Percentiles rank a stretch among this genome's conserved stretches.
Conservation (phyloP, 306 rosid genomes). For the Aeschynomene evenia region DNA sequence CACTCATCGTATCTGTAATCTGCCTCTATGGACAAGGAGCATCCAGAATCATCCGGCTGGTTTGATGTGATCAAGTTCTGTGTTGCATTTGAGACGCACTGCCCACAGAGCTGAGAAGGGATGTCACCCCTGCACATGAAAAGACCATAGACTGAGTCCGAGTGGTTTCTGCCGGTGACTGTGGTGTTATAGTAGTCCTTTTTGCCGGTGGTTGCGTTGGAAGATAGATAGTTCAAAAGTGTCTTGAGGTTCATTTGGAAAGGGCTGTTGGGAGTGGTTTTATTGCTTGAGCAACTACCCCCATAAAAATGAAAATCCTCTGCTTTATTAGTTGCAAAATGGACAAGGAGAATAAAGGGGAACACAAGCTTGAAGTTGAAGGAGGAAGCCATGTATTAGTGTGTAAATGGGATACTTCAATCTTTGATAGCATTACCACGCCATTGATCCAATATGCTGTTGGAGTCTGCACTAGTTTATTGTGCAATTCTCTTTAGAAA, state of each 20-base stretch:
- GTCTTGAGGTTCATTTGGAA: constrained; percentile 28
- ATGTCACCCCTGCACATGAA: background rate
- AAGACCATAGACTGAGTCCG: background rate
- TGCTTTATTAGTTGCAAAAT: background rate
- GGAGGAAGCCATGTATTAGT: background rate
- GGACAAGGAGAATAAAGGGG: background rate
- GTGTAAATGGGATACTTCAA: background rate
- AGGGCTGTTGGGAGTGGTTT: constrained; percentile 15
- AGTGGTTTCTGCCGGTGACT: constrained; percentile 12
- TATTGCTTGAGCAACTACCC: background rate
- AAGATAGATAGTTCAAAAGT: constrained; percentile 29
- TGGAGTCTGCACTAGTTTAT: background rate
- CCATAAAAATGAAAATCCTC: background rate
- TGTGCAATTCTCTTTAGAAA: background rate
- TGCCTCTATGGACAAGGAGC: background rate
- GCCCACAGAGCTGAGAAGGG: background rate
- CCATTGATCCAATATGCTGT: background rate
- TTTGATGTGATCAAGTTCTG: background rate
- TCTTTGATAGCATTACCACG: background rate
- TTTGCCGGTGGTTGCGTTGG: constrained; percentile 21
- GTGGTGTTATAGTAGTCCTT: constrained; percentile 21
- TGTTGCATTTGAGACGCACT: background rate
- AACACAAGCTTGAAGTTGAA: background rate
- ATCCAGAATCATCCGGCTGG: background rate
- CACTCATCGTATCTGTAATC: background rate